A percentile compares a stretch with the other conserved stretches of the same genome.
Evolutionary conservation across 345 rosid genomes (phyloP).

Genomic region (Fremontodendron californicum): DNA sequence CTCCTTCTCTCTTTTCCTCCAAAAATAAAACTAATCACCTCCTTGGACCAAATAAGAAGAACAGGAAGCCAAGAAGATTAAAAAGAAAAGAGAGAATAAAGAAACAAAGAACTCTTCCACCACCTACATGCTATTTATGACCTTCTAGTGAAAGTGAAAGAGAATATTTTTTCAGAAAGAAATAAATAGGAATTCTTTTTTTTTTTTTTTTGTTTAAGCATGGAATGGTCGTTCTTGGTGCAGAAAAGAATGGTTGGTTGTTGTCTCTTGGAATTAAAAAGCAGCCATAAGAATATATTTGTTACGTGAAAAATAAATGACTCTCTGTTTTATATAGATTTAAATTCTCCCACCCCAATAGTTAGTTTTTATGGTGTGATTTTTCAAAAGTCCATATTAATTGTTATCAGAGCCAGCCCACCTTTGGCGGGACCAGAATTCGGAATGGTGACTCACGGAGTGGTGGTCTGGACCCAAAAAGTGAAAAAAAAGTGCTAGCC

Average conservation of each 20-base stretch:
- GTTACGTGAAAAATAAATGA: too few species aligned
- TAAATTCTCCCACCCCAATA: too few species aligned
- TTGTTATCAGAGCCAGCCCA: too few species aligned
- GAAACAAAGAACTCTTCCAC: not conserved
- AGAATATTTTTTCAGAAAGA: too few species aligned
- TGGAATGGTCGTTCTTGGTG: not conserved
- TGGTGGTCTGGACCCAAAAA: too few species aligned
- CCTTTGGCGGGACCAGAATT: too few species aligned
- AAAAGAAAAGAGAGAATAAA: conserved; percentile 7
- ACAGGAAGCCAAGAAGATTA: not conserved
- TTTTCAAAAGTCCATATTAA: too few species aligned
- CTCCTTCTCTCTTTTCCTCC: not conserved
- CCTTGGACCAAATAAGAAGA: not conserved
- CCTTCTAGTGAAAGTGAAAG: not conserved
- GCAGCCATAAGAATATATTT: conserved; percentile 16
- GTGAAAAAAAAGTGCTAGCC: too few species aligned
- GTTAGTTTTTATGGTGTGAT: too few species aligned
- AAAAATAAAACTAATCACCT: not conserved
- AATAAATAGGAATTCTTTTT: too few species aligned
- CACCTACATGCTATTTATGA: not conserved
- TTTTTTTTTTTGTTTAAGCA: not conserved
- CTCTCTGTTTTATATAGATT: too few species aligned
- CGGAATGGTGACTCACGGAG: too few species aligned
- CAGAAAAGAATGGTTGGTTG: conserved; percentile 16
- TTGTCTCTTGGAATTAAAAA: conserved; percentile 8